Conservation (phyloP, 768 basidiomycete genomes). For the Mrakia frigida region DNA sequence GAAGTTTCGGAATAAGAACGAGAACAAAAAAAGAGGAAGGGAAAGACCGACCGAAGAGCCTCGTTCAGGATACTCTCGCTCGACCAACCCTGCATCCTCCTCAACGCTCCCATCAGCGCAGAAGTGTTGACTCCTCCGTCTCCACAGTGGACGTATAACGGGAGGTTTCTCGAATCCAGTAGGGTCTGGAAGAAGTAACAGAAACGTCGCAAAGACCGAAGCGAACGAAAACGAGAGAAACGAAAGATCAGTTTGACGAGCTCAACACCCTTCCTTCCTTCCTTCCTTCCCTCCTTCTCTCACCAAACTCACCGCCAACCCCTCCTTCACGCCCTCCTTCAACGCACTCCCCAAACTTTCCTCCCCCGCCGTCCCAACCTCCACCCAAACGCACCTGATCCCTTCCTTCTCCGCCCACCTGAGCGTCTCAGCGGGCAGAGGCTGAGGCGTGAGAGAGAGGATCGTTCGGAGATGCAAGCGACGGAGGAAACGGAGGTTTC, state of each 20-base stretch:
- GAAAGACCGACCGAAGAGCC: slow-evolving; percentile 7
- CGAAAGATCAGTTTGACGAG: background rate
- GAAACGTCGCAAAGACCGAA: no score
- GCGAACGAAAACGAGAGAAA: background rate
- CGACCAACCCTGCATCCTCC: slow-evolving; percentile 20
- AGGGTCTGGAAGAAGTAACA: no score
- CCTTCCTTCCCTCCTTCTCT: background rate
- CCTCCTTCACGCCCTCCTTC: slow-evolving; percentile 16
- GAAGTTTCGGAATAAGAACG: background rate
- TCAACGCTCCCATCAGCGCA: slow-evolving; percentile 6
- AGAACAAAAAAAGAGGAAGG: background rate
- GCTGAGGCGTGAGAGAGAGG: slow-evolving; percentile 5
- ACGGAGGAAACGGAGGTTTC: slow-evolving; percentile 20
- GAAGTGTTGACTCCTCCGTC: slow-evolving; percentile 15
- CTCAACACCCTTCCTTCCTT: no score
- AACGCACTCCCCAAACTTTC: slow-evolving; percentile 8
- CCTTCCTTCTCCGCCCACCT: slow-evolving; percentile 3
- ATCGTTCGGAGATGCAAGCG: slow-evolving; percentile 4
- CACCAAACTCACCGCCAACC: background rate
- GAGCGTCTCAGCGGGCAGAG: background rate
- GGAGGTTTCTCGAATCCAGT: slow-evolving; percentile 11
- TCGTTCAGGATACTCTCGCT: background rate
- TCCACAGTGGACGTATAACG: slow-evolving; percentile 9
- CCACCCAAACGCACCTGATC: background rate
- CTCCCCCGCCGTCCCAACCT: slow-evolving; percentile 8